A percentile compares a stretch with the other conserved stretches of the same genome.
phyloP scores from a whole-genome alignment of 2,329 filamentous ascomycete species.

The Penicillium brasilianum region DNA sequence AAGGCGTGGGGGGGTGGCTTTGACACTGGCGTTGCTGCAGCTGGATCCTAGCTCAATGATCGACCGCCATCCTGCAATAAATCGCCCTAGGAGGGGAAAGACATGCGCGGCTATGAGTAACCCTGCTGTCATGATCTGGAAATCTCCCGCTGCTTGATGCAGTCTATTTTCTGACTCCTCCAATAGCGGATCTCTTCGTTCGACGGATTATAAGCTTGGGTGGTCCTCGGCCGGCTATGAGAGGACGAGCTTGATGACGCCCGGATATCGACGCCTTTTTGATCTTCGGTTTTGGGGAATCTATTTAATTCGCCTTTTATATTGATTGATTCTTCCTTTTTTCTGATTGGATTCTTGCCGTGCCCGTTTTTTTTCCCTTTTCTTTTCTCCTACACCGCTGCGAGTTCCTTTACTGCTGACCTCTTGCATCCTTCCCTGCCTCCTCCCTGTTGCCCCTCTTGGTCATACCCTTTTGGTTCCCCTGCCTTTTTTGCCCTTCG shows the following conservation, averaged over 20 bases:
- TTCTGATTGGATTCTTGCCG: neutral
- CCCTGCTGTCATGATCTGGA: conserved; percentile 45
- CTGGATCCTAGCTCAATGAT: conserved; percentile 43
- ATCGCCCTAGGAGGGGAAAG: conserved; percentile 37
- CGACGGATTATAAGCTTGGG: conserved; percentile 44
- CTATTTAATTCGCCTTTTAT: conserved; percentile 2
- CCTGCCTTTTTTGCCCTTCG: conserved; percentile 18
- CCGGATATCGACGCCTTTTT: conserved; percentile 29
- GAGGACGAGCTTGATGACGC: conserved; percentile 30
- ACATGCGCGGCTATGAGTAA: conserved; percentile 44
- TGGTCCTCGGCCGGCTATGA: conserved; percentile 27
- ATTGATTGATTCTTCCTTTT: neutral
- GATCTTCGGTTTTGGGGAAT: neutral
- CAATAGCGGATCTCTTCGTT: conserved; percentile 37
- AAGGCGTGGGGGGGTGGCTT: conserved; percentile 24
- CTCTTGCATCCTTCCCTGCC: conserved; percentile 11
- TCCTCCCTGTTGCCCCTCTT: conserved; percentile 15
- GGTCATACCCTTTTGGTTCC: neutral
- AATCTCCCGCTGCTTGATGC: conserved; percentile 41
- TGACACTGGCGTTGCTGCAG: conserved; percentile 31
- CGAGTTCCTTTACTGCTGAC: conserved; percentile 12
- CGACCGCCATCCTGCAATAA: conserved; percentile 46
- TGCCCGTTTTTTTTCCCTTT: conserved; percentile 6
- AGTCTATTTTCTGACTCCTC: conserved; percentile 46
- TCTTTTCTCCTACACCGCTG: conserved; percentile 23